Evolutionary conservation across 768 basidiomycete genomes (phyloP), one percentile per base, ranked within the genome.

Genomic region (Lactifluus echinatus): DNA sequence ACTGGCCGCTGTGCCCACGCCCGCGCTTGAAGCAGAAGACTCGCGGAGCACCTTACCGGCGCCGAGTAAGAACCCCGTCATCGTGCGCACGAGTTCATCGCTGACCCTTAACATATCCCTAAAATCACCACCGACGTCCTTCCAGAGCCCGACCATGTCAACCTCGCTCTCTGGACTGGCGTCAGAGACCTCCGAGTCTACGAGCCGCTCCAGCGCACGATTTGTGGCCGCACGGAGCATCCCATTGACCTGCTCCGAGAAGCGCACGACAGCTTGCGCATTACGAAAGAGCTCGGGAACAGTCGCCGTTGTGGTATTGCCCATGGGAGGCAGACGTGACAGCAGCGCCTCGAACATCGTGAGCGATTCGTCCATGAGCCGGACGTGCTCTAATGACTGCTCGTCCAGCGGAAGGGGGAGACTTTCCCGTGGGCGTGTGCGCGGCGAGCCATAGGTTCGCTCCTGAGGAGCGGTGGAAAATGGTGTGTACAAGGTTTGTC

Each of bases 31-130:
- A 50, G 70, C 55, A 28, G 70, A 70, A 23, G 76, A 68, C 51
- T 90, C 89, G 57, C 81, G 76, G 57, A 90, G 67, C 11, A 85
- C 75, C 67, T 79, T 80, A 31, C 90, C 88, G 6, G 86, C 75
- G 31, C 85, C 84, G n/a, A 91, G 71, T 62, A 92, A 69, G 57
- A 92, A 80, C 40, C 81, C 83, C 8, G 89, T 92, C 67, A 88
- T 73, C 7, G 81, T 82, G 53, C 90, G 73, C 3, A 91, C 84
- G 45, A 90, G 73, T 67, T 92, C 89, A 66, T 92, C 90, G 59
- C 85, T 85, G 53, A 82, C 77, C 64, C 84, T 75, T 62, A 87
- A 61, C 50, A 80, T 78, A 51, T 92, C 89, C 36, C 88, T 72
- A 63, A 82, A 87, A 61, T 92, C 89, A 8, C 76, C 77, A 0